phyloP scores from a whole-genome alignment of 805 yeast species.

The Candida koratica region DNA sequence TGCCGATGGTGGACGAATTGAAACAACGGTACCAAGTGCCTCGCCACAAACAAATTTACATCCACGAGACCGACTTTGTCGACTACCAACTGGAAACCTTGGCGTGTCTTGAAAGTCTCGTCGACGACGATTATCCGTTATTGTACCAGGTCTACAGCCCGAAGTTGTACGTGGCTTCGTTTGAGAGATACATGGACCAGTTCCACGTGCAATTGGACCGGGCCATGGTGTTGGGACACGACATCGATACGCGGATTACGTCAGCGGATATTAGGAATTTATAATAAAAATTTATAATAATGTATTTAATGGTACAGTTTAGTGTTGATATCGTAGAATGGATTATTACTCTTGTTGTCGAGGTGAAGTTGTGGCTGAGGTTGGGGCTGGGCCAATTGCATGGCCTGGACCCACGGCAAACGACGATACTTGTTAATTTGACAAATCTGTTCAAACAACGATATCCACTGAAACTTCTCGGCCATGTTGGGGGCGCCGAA shows the following conservation, averaged over 20 bases:
- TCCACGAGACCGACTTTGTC: slow-evolving; percentile 15
- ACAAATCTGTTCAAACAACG: slow-evolving; percentile 52
- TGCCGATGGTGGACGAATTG: not conserved
- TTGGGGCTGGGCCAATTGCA: too few relatives aligned
- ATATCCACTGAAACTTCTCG: slow-evolving; percentile 66
- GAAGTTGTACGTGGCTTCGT: not conserved
- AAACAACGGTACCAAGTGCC: slow-evolving; percentile 9
- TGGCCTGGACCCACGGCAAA: slow-evolving; percentile 55
- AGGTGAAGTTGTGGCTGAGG: too few relatives aligned
- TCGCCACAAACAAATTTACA: slow-evolving; percentile 1
- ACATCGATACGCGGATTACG: slow-evolving; percentile 4
- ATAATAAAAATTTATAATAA: too few relatives aligned
- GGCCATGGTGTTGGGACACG: not conserved
- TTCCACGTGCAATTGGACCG: not conserved
- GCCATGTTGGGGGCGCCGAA: slow-evolving; percentile 75
- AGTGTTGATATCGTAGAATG: slow-evolving; percentile 10
- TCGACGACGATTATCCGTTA: slow-evolving; percentile 1
- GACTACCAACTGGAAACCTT: slow-evolving; percentile 14
- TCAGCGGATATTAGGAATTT: too few relatives aligned
- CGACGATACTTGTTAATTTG: slow-evolving; percentile 54
- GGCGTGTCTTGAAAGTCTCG: not conserved
- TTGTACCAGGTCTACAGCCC: slow-evolving; percentile 7
- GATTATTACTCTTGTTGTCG: slow-evolving; percentile 8
- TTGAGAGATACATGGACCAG: not conserved
- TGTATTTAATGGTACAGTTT: slow-evolving; percentile 7